Evolutionary conservation across 2,329 filamentous ascomycete species (phyloP), one percentile per base, ranked within the genome.

Genomic region (Emmonsia crescens): DNA sequence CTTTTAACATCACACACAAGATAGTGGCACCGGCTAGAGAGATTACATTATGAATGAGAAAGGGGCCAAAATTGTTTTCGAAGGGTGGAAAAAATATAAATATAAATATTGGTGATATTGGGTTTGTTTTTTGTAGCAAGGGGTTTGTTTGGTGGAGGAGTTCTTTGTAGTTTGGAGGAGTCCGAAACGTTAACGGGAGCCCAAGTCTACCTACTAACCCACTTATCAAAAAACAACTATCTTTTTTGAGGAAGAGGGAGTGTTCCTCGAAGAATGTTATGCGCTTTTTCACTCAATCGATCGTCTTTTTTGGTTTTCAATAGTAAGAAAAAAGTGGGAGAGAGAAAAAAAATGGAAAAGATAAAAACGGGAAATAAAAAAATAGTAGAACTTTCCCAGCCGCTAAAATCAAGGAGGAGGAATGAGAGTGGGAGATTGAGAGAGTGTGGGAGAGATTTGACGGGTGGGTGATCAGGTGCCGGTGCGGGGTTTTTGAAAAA

Each of bases 391-490:
- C 31, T 38, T 55, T 54, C 52, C 52, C 52, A 40, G 52, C 52
- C 52, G 52, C 52, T 55, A 55, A 57, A 57, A 57, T 57, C 55
- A 46, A 57, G 55, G 55, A 31, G 9, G n/a, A 24, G 55, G 55
- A 57, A 57, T 14, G 55, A 46, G 55, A 57, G 60, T 61, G 59
- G 64, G 36, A 46, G 21, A 42, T 57, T 24, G 54, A 36, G 54
- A 27, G 33, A 42, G 16, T 27, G 38, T 42, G 24, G 12, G 49
- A 33, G 60, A 58, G 56, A 57, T 57, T 52, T 60, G 58, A 60
- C 61, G 61, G 67, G 63, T 59, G 59, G 61, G 64, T 27, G 24
- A 49, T 49, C 46, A 49, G 21, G 44, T 24, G 46, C 46, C 24
- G 46, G 46, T 27, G 21, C 21, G 21, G 40, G 55, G 36, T 40